A percentile compares a stretch with the other conserved stretches of the same genome.
phyloP scores from a whole-genome alignment of 805 yeast genomes.

The Sugiyamaella americana region DNA sequence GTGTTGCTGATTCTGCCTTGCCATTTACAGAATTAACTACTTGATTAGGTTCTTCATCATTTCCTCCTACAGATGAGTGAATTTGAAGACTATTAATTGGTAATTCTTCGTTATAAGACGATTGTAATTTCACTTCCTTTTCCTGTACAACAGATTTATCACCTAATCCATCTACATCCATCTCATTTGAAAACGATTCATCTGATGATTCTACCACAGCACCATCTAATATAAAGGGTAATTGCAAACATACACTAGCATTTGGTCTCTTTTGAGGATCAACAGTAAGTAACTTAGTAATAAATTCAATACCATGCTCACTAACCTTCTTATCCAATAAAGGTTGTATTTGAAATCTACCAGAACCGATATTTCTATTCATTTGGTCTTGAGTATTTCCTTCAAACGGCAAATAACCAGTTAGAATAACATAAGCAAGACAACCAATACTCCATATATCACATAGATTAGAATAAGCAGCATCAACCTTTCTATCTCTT shows the following conservation, averaged over 20 bases:
- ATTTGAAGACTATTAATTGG: conserved; percentile 5
- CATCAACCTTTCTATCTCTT: conserved; percentile 23
- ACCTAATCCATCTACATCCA: neutral
- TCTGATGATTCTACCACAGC: conserved; percentile 21
- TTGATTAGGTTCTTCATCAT: neutral
- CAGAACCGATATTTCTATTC: conserved; percentile 66
- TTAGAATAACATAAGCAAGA: conserved; percentile 79
- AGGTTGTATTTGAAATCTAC: conserved; percentile 53
- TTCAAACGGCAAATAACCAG: conserved; percentile 92
- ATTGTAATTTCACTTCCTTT: too few relatives aligned
- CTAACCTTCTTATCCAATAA: conserved; percentile 62
- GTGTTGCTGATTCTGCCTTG: neutral
- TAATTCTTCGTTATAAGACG: neutral
- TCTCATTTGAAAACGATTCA: conserved; percentile 4
- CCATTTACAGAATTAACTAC: neutral
- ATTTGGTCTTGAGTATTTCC: conserved; percentile 86
- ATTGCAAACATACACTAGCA: conserved; percentile 69
- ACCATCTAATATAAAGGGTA: conserved; percentile 65
- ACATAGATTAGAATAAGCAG: conserved; percentile 69
- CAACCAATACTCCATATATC: conserved; percentile 99
- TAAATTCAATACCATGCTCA: conserved; percentile 62
- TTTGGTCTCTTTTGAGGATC: conserved; percentile 68
- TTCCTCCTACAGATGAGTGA: conserved; percentile 3
- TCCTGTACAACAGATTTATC: too few relatives aligned
- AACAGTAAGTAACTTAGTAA: conserved; percentile 64